Conservation (phyloP, 2,329 filamentous ascomycete species). For the Colletotrichum tanaceti region DNA sequence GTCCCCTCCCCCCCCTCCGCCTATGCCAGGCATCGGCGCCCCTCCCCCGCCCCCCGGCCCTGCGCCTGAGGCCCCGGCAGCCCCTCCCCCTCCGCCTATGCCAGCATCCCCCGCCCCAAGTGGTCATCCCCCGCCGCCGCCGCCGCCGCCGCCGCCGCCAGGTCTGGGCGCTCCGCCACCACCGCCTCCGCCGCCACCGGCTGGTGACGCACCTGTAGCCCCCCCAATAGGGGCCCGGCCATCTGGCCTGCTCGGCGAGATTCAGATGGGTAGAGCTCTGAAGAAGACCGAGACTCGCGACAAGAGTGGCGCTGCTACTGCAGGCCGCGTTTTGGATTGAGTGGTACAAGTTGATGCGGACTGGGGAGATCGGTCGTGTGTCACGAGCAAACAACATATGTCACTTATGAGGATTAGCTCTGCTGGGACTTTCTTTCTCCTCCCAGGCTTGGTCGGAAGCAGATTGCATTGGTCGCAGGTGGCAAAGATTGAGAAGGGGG, state of each 20-base stretch:
- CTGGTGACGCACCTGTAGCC: constrained; percentile 54
- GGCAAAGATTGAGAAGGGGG: constrained; percentile 13
- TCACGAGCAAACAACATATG: background rate
- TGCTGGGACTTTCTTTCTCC: background rate
- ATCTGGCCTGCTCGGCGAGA: constrained; percentile 80
- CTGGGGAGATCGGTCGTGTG: background rate
- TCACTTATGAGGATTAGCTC: background rate
- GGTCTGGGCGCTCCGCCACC: constrained; percentile 51
- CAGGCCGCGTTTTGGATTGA: constrained; percentile 78
- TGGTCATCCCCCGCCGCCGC: constrained; percentile 46
- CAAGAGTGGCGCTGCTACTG: constrained; percentile 76
- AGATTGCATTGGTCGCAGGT: constrained; percentile 10
- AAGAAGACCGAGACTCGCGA: constrained; percentile 94
- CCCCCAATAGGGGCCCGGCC: constrained; percentile 64
- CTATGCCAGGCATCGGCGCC: constrained; percentile 45
- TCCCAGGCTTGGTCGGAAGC: background rate
- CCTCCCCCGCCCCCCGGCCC: constrained; percentile 48
- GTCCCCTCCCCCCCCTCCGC: constrained; percentile 47
- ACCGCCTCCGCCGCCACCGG: constrained; percentile 58
- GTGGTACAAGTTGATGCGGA: background rate
- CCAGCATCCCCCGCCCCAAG: constrained; percentile 47
- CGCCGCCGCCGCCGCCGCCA: constrained; percentile 58
- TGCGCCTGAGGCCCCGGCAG: constrained; percentile 42
- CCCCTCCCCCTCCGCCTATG: constrained; percentile 50
- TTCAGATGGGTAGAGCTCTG: constrained; percentile 81